Evolutionary conservation across 441 rosid genomes (phyloP), one percentile per base, ranked within the genome.

Genomic region (Jatropha podagrica): DNA sequence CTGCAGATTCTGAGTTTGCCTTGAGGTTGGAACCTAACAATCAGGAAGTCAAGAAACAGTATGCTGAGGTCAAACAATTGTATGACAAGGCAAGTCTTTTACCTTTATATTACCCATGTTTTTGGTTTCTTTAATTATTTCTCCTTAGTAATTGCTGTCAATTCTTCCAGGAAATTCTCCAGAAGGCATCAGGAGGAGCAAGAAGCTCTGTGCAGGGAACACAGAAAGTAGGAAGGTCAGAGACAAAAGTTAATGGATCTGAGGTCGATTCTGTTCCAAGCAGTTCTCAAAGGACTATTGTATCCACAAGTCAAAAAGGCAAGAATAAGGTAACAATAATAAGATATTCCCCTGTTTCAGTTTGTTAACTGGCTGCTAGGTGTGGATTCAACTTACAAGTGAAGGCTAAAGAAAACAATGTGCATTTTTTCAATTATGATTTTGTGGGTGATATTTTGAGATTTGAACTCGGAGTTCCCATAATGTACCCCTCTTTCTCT

Each of bases 1-100:
- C 56, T 73, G 85, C 92, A 93, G 99, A 96, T 96, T 86, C 97
- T 67, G 97, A 89, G 86, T 89, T 91, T 88, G 91, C 92, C 73
- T 80, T 92, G 82, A 86, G 89, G 81, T 82, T 93, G 83, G 98
- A 96, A 84, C 97, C 97, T 59, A 80, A 89, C 67, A 96, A 90
- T 79, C 92, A 89, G 81, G 97, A 93, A 80, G 80, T 93, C 77
- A 89, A 91, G 87, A 93, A 91, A 86, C 98, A 91, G 74, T 81
- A 83, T 79, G 81, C 93, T 7, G 92, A 91, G 74, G 86, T 87
- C 64, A 92, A 91, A 84, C 83, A 87, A 66, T 81, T 92, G 77
- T 87, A 86, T 69, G 91, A 90, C 81, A 93, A 92, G 79, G 99
- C 89, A 83, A 70, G 77, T 44, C n/a, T 32, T 66, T 27, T 66